phyloP scores from a whole-genome alignment of 2,329 filamentous ascomycete species.

The Aspergillus puulaauensis region DNA sequence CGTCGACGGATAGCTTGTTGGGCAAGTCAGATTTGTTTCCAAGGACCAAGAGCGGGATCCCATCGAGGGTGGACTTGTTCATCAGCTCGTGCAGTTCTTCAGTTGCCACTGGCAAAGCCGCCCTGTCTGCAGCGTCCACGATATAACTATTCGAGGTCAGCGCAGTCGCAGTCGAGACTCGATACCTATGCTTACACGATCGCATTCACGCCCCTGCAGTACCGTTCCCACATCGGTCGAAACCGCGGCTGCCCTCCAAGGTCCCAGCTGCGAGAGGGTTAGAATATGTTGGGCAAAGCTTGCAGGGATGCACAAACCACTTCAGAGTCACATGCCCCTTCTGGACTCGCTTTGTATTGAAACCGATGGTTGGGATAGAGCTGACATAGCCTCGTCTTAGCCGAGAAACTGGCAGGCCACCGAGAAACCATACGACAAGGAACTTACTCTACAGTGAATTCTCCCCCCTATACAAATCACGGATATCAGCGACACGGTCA shows the following conservation, averaged over 20 bases:
- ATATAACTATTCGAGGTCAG: slow-evolving; percentile 65
- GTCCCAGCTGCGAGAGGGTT: slow-evolving; percentile 68
- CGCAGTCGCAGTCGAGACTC: background rate
- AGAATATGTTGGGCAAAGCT: slow-evolving; percentile 14
- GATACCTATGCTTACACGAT: slow-evolving; percentile 65
- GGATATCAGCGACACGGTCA: slow-evolving; percentile 17
- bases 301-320: slow-evolving; percentile 58
- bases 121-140: slow-evolving; percentile 88
- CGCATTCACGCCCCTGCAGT: slow-evolving; percentile 94
- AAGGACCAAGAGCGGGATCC: slow-evolving; percentile 88
- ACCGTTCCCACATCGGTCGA: slow-evolving; percentile 98
- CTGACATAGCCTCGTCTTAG: slow-evolving; percentile 51
- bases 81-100: slow-evolving; percentile 91
- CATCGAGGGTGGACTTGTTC: slow-evolving; percentile 77
- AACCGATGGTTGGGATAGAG: slow-evolving; percentile 96
- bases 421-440: slow-evolving; percentile 10
- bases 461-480: slow-evolving; percentile 69
- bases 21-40: slow-evolving; percentile 96
- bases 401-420: slow-evolving; percentile 7
- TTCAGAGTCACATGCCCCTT: slow-evolving; percentile 98
- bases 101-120: slow-evolving; percentile 77
- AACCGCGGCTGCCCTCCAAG: slow-evolving; percentile 95
- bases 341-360: slow-evolving; percentile 98
- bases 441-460: slow-evolving; percentile 97
- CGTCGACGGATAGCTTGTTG: slow-evolving; percentile 88